Conservation (phyloP, 2,329 filamentous ascomycete species). For the Colletotrichum orchidophilum region DNA sequence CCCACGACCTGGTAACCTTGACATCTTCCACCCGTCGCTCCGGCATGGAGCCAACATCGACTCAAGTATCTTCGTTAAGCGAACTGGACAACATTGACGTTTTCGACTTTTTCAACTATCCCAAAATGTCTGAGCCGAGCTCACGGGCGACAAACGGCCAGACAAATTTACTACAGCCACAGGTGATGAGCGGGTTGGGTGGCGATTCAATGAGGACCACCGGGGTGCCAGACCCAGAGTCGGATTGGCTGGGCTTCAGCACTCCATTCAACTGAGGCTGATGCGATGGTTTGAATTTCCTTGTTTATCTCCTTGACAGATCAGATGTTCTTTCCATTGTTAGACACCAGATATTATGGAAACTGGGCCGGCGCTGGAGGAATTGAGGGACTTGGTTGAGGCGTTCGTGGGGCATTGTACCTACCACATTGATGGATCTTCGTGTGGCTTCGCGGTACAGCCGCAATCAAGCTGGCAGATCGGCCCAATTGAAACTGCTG, state of each 20-base stretch:
- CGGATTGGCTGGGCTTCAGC: constrained; percentile 42
- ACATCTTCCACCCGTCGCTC: constrained; percentile 47
- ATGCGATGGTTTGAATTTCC: not conserved
- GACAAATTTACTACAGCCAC: constrained; percentile 37
- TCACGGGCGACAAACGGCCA: constrained; percentile 35
- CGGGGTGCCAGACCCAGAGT: constrained; percentile 42
- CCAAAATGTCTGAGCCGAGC: constrained; percentile 41
- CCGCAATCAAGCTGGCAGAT: constrained; percentile 9
- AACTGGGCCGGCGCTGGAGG: constrained; percentile 16
- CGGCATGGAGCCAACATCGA: constrained; percentile 49
- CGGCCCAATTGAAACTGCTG: constrained; percentile 25
- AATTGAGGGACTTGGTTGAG: constrained; percentile 9
- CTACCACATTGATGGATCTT: constrained; percentile 24
- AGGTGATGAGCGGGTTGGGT: constrained; percentile 37
- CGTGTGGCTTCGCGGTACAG: constrained; percentile 27
- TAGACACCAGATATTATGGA: not conserved
- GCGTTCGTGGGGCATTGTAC: constrained; percentile 26
- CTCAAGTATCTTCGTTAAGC: constrained; percentile 48
- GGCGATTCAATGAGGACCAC: constrained; percentile 36
- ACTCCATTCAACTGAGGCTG: constrained; percentile 29
- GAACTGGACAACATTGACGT: constrained; percentile 56
- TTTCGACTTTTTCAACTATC: constrained; percentile 57
- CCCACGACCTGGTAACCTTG: constrained; percentile 50
- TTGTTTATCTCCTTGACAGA: not conserved
- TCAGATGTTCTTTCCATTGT: not conserved